Evolutionary conservation across 345 rosid genomes (phyloP), one percentile per base, ranked within the genome.

Genomic region (Eucalyptus regnans): DNA sequence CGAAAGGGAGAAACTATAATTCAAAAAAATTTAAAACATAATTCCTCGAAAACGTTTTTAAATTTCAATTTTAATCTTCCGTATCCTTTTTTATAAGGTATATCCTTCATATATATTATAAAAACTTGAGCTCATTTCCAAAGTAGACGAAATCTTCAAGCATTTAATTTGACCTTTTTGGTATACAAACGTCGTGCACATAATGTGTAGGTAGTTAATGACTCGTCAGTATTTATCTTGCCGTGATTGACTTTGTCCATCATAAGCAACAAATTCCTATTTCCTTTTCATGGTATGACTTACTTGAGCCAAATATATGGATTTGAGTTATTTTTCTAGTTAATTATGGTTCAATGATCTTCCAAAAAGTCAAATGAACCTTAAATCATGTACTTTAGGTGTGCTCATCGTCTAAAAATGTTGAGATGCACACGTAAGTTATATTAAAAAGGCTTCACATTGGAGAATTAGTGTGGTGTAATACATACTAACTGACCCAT

Each of bases 141-240:
- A 71, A 71, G 81, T 20, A 41, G 27, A 9, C 3, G 27, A 17
- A 37, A 41, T 18, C 27, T 76, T 41, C 48, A 41, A 41, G 48
- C 83, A 41, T 11, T 76, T 41, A 76, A 76, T 12, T 43, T 76
- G 83, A 76, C 14, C 27, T 20, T 76, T 33, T 20, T 6, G 27
- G 48, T 41, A 20, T 76, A 11, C 29, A 6, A 0, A 76, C 4
- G 0, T 10, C 5, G 23, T 37, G 48, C 46, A 9, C 2, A 18
- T 41, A 68, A 68, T 41, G 83, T 44, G 12, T 11, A 41, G 48
- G 43, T 11, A 37, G 48, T 41, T 5, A 76, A 76, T 20, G 41
- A 41, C 27, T 20, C 5, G 4, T 76, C 14, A 76, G 4, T 20
- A 76, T 20, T 76, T 68, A 68, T 33, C 83, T 22, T 76, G 14